phyloP scores from a whole-genome alignment of 768 basidiomycete genomes.

The Clathrus columnatus region DNA sequence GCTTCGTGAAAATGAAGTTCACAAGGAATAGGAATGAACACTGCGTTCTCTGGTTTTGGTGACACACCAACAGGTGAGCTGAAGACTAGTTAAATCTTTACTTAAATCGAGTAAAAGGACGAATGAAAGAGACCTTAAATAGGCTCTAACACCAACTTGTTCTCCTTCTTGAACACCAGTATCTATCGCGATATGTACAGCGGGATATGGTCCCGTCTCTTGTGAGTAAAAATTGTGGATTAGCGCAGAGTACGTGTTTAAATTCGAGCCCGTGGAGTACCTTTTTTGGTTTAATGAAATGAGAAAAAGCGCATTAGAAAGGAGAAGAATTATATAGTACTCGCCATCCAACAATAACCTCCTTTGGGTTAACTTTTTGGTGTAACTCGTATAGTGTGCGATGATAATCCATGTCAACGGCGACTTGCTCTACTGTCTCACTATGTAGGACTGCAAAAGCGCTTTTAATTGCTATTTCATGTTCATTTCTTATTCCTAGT shows the following conservation, averaged over 20 bases:
- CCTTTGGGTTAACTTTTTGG: constrained; percentile 74
- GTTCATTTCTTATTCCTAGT: constrained; percentile 66
- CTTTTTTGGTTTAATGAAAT: constrained; percentile 29
- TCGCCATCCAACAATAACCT: constrained; percentile 93
- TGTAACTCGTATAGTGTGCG: constrained; percentile 87
- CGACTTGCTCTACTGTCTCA: constrained; percentile 87
- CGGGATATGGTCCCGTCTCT: constrained; percentile 82
- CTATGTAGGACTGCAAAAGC: constrained; percentile 90
- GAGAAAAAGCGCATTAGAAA: not conserved
- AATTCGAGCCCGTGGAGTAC: constrained; percentile 86
- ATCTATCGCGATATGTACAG: constrained; percentile 86
- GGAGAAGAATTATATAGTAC: constrained; percentile 20
- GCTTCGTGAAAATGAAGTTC: constrained; percentile 73
- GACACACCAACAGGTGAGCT: constrained; percentile 84
- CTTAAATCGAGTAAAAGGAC: not conserved
- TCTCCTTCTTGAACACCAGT: constrained; percentile 61
- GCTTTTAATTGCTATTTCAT: constrained; percentile 67
- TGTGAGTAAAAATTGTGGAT: constrained; percentile 97
- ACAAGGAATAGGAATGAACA: constrained; percentile 89
- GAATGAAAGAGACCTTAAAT: constrained; percentile 53
- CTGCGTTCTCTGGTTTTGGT: constrained; percentile 90
- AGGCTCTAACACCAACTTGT: constrained; percentile 75
- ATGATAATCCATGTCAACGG: constrained; percentile 96
- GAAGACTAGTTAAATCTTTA: not conserved
- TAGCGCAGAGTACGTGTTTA: constrained; percentile 92